Percentiles rank a stretch among this genome's conserved stretches.
Evolutionary conservation across 2,329 filamentous ascomycete genomes (phyloP).

Genomic region (Cladosporium halotolerans): DNA sequence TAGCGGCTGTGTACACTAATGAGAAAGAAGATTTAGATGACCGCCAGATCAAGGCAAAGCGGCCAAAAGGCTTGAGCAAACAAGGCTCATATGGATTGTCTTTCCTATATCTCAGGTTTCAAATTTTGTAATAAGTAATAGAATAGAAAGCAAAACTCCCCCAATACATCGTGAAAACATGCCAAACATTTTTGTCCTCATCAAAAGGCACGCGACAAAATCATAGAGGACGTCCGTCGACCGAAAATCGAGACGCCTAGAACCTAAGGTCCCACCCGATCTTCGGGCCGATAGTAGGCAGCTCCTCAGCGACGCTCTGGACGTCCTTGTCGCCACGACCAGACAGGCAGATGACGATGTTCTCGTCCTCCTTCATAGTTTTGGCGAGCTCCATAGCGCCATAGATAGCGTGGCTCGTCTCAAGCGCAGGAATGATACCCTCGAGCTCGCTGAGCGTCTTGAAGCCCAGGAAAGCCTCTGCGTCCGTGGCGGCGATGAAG

Average conservation of each 20-base stretch:
- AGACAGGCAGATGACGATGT: constrained; percentile 88
- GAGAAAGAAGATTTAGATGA: too few species aligned
- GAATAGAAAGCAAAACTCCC: background rate
- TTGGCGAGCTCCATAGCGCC: constrained; percentile 87
- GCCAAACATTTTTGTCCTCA: background rate
- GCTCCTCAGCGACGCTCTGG: constrained; percentile 91
- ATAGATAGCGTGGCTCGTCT: constrained; percentile 87
- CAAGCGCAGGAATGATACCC: constrained; percentile 93
- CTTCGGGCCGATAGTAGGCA: constrained; percentile 79
- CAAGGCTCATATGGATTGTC: too few species aligned
- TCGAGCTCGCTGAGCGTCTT: constrained; percentile 77
- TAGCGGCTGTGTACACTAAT: too few species aligned
- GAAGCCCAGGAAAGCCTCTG: constrained; percentile 84
- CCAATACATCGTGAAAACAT: background rate
- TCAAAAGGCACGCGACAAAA: background rate
- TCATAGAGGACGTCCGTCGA: background rate
- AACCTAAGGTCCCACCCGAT: constrained; percentile 68
- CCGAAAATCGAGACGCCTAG: constrained; percentile 13
- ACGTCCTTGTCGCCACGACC: constrained; percentile 97
- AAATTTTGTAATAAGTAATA: too few species aligned
- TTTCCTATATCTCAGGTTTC: too few species aligned
- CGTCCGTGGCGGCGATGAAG: constrained; percentile 87
- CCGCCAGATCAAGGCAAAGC: too few species aligned
- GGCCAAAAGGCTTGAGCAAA: too few species aligned
- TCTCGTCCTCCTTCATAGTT: constrained; percentile 80